Evolutionary conservation across 1,139 yeast species (phyloP), one percentile per base, ranked within the genome.

Genomic region (Taphrina confusa): DNA sequence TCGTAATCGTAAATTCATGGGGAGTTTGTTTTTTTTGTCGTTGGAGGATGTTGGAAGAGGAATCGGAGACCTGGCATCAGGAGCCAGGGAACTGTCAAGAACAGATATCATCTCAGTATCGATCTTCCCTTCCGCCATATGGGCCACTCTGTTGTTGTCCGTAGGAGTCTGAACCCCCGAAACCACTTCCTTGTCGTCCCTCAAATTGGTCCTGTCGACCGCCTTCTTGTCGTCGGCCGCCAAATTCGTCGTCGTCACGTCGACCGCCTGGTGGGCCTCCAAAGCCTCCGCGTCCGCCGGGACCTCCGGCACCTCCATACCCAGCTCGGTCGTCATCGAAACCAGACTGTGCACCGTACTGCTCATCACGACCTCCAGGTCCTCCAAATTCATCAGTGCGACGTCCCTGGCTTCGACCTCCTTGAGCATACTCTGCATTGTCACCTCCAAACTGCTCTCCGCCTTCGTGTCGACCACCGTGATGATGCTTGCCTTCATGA

Each of bases 141-240:
- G 22, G 37, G 23, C 37, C 50, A 30, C 47, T 14, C 11, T 45
- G 50, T 28, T 30, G 50, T 14, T 45, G 50, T 30, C 30, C n/a
- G 50, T 45, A 28, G 18, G 37, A 14, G 12, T 30, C 37, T 20
- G 31, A 34, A 18, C 50, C 36, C 12, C 36, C 50, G 50, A 16
- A 45, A 16, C 50, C 36, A n/a, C 50, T 37, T 30, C 50, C 50
- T 11, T 45, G 25, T 42, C 31, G 46, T 4, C 42, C 25, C n/a
- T 25, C n/a, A n/a, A 37, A 37, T 6, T 16, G 25, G 23, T 37
- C 25, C 25, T 37, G n/a, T 37, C 23, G 42, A 4, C 9, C 4
- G 2, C 42, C 39, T 34, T 20, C 42, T 37, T 37, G 42, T 18
- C n/a, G 42, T 37, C 42, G 42, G 25, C 25, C 23, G 11, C 23